These are phyloP conservation scores for Blastobotrys ciferrii DNA, from an alignment of 1,139 yeast species.

Conservation along the genomic window DNA sequence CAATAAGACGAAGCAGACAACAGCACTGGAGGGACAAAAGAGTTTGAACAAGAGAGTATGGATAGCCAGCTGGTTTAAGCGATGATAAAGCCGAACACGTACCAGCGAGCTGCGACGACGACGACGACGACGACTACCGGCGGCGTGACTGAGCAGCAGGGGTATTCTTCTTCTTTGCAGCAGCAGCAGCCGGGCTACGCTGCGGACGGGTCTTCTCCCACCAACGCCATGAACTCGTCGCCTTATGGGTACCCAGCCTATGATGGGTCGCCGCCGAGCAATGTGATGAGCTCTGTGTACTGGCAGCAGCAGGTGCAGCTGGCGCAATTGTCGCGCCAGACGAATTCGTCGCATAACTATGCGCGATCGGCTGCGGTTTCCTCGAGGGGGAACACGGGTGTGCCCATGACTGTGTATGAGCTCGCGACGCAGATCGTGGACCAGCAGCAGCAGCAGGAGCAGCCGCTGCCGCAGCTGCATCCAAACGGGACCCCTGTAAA, in stretches of 20 bases:
- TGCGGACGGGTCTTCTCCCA: background rate
- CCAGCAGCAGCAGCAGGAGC: slow-evolving; percentile 28
- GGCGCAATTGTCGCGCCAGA: slow-evolving; percentile 72
- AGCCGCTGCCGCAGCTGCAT: slow-evolving; percentile 12
- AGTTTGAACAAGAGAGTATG: background rate
- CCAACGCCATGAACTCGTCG: background rate
- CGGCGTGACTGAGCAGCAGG: background rate
- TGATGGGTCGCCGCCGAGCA: background rate
- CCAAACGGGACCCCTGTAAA: slow-evolving; percentile 34
- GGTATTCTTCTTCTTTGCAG: background rate
- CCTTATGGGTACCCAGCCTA: background rate
- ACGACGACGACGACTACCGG: slow-evolving; percentile 1
- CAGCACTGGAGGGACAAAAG: background rate
- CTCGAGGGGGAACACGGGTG: slow-evolving; percentile 40
- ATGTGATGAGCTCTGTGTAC: slow-evolving; percentile 46
- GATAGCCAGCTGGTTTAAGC: background rate
- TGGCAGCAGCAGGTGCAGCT: slow-evolving; percentile 91
- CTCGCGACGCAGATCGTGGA: slow-evolving; percentile 38
- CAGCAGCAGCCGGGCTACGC: slow-evolving; percentile 3
- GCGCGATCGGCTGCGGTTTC: slow-evolving; percentile 91
- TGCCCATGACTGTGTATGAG: slow-evolving; percentile 34
- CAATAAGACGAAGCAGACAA: background rate
- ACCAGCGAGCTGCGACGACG: slow-evolving; percentile 5
- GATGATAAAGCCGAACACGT: slow-evolving; percentile 9
- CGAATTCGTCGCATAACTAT: slow-evolving; percentile 76